Evolutionary conservation across 2,329 filamentous ascomycete species (phyloP), one percentile per base, ranked within the genome.

Genomic region (Phialocephala sp.): DNA sequence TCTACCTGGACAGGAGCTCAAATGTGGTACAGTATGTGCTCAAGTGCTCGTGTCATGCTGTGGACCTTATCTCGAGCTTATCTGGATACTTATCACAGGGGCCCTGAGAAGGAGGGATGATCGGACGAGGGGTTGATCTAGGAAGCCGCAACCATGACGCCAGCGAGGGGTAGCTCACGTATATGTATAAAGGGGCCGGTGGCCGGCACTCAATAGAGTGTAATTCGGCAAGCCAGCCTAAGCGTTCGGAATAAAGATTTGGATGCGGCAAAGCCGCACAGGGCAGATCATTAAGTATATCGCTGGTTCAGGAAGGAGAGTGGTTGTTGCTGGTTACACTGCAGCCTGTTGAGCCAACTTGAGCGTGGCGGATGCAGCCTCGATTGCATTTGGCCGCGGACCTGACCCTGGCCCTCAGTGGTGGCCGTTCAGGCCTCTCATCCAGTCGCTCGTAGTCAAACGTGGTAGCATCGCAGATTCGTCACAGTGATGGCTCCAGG

Each of bases 361-460:
- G 55, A 41, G 55, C 55, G 55, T 35, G 55, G 55, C 55, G 55
- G 32, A 39, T 57, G 55, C 55, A 36, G 35, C 55, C 41, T 50
- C 50, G 27, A 54, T 50, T 50, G 45, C 45, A n/a, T 22, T 20
- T 50, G 45, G 45, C 20, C 45, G 9, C 12, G 45, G 45, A 50
- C n/a, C 45, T 24, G 37, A 41, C 37, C 45, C 45, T 50, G 22
- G 24, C 24, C 8, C 22, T n/a, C 2, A 9, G 15, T 15, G 18
- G 24, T 11, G 18, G 24, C 1, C 12, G 12, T 41, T 41, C 50
- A 54, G 47, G 47, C 9, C 20, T 32, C 47, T 9, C 47, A 52
- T 9, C 50, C 50, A 54, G 32, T 54, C 50, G 24, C 50, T 27
- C 27, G 50, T 50, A 24, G 18, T 22, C 45, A 50, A 24, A 20